phyloP scores from a whole-genome alignment of 2,329 filamentous ascomycete species.

The Fusarium brachygibbosum region DNA sequence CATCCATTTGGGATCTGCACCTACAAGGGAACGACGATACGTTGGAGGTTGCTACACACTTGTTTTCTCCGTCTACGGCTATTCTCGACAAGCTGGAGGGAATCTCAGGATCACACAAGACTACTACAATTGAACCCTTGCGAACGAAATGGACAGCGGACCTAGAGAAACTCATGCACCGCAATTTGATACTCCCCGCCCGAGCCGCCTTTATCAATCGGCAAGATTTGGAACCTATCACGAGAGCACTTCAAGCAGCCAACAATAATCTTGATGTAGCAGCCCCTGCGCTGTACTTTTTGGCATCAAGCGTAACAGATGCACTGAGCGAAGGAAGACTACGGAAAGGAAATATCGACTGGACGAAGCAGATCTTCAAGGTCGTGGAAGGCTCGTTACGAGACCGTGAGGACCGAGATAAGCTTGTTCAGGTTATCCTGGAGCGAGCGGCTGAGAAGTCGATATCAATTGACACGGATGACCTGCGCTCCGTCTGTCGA shows the following conservation, averaged over 20 bases:
- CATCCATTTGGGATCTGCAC: slow-evolving; percentile 67
- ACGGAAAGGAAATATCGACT: slow-evolving; percentile 55
- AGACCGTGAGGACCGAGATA: slow-evolving; percentile 43
- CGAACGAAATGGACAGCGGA: slow-evolving; percentile 60
- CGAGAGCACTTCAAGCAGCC: slow-evolving; percentile 58
- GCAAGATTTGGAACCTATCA: slow-evolving; percentile 58
- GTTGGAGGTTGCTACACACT: slow-evolving; percentile 62
- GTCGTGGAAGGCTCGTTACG: slow-evolving; percentile 50
- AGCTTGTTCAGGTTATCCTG: slow-evolving; percentile 52
- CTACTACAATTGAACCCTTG: slow-evolving; percentile 22
- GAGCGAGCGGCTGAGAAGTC: slow-evolving; percentile 49
- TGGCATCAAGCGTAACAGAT: slow-evolving; percentile 53
- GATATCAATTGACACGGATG: slow-evolving; percentile 56
- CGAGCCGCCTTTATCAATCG: slow-evolving; percentile 62
- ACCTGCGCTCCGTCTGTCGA: slow-evolving; percentile 59
- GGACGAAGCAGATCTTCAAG: slow-evolving; percentile 56
- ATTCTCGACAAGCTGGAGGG: slow-evolving; percentile 59
- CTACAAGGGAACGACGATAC: slow-evolving; percentile 63
- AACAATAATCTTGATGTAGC: slow-evolving; percentile 54
- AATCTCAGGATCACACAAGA: slow-evolving; percentile 40
- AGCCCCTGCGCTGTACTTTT: slow-evolving; percentile 61
- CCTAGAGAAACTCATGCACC: slow-evolving; percentile 63
- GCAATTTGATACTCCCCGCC: slow-evolving; percentile 66
- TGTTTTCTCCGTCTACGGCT: slow-evolving; percentile 57
- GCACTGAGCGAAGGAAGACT: slow-evolving; percentile 45